A percentile compares a stretch with the other conserved stretches of the same genome.
phyloP scores from a whole-genome alignment of 2,329 filamentous ascomycete species.

The Sarocladium kiliense region DNA sequence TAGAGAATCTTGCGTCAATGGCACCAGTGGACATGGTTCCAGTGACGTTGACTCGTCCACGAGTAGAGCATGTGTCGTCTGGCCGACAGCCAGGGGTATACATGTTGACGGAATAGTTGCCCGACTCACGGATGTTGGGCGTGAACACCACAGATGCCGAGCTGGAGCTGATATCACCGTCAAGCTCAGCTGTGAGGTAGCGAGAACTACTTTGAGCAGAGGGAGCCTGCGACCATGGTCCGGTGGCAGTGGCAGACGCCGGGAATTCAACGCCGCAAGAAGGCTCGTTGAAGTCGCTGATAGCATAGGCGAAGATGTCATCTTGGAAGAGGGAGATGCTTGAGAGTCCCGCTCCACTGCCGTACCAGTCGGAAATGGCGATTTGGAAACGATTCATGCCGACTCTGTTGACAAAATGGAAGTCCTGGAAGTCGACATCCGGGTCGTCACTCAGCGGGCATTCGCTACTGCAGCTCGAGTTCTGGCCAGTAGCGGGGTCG shows the following conservation, averaged over 20 bases:
- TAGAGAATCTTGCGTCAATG: slow-evolving; percentile 45
- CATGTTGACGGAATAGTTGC: slow-evolving; percentile 85
- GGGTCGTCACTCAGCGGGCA: slow-evolving; percentile 77
- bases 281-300: slow-evolving; percentile 85
- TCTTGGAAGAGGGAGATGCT: slow-evolving; percentile 85
- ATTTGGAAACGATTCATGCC: slow-evolving; percentile 85
- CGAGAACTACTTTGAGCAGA: slow-evolving; percentile 66
- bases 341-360: slow-evolving; percentile 74
- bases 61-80: slow-evolving; percentile 68
- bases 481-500: slow-evolving; percentile 65
- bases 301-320: slow-evolving; percentile 78
- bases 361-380: slow-evolving; percentile 84
- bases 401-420: slow-evolving; percentile 80
- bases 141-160: slow-evolving; percentile 69
- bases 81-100: slow-evolving; percentile 89
- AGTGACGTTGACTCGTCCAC: slow-evolving; percentile 79
- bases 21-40: slow-evolving; percentile 57
- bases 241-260: slow-evolving; percentile 64
- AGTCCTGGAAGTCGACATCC: slow-evolving; percentile 72
- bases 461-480: slow-evolving; percentile 68
- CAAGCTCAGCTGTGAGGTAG: slow-evolving; percentile 68
- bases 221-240: slow-evolving; percentile 67
- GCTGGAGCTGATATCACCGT: slow-evolving; percentile 47
- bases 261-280: slow-evolving; percentile 59
- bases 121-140: slow-evolving; percentile 81